phyloP scores from a whole-genome alignment of 352 stramenopile species.

The Phytophthora pinifolia region DNA sequence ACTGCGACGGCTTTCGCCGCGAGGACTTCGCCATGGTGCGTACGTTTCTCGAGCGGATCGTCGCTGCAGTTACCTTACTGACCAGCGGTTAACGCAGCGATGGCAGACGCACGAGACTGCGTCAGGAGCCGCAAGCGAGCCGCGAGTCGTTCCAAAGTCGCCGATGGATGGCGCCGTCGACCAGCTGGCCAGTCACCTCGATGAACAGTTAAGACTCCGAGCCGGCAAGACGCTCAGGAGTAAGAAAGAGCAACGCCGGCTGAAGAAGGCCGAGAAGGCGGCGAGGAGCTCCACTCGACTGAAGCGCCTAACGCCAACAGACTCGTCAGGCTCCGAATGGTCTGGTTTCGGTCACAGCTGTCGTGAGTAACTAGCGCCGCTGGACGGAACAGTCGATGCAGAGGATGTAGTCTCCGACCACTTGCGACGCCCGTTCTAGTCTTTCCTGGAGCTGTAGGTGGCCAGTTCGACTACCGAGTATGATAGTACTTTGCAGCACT shows the following conservation, averaged over 20 bases:
- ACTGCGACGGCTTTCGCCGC: conserved; percentile 58
- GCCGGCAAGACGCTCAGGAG: conserved; percentile 26
- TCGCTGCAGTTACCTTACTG: conserved; percentile 2
- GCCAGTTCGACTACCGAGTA: too few relatives aligned
- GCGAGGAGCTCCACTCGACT: conserved; percentile 16
- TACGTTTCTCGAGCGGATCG: conserved; percentile 16
- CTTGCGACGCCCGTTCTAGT: background rate
- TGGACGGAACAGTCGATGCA: conserved; percentile 6
- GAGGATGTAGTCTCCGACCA: conserved; percentile 10
- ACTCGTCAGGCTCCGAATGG: conserved; percentile 25
- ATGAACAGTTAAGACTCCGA: conserved; percentile 20
- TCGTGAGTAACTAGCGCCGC: conserved; percentile 2
- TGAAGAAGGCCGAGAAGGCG: conserved; percentile 33
- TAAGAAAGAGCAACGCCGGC: conserved; percentile 51
- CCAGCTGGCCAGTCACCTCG: conserved; percentile 19
- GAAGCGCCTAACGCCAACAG: conserved; percentile 17
- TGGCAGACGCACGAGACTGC: conserved; percentile 28
- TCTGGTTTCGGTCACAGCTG: too few relatives aligned
- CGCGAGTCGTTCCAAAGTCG: conserved; percentile 14
- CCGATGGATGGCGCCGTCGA: conserved; percentile 14
- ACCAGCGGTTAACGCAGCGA: too few relatives aligned
- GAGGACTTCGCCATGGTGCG: conserved; percentile 60
- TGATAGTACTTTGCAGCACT: too few relatives aligned
- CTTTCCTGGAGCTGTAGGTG: conserved; percentile 9
- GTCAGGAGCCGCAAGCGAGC: conserved; percentile 6